Conservation (phyloP, 371 early-diverging fungal species). For the Fennellomyces sp. region DNA sequence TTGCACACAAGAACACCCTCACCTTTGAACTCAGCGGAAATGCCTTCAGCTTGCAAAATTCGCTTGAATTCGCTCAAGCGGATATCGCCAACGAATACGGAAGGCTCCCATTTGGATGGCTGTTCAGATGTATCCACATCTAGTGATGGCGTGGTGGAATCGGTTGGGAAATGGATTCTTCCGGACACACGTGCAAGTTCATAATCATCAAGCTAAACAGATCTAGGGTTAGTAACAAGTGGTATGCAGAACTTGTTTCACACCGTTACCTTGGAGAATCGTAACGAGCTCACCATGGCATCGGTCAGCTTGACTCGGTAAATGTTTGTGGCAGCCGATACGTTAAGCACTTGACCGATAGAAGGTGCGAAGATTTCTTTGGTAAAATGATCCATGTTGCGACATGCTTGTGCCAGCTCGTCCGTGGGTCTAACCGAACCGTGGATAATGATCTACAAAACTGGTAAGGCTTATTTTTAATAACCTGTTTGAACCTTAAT, state of each 20-base stretch:
- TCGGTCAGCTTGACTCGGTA: conserved; percentile 84
- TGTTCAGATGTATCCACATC: conserved; percentile 65
- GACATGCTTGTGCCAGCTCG: conserved; percentile 61
- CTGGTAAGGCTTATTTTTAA: too few species aligned
- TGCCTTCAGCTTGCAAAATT: conserved; percentile 73
- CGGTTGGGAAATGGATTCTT: conserved; percentile 66
- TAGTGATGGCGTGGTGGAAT: conserved; percentile 76
- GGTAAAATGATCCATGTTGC: conserved; percentile 65
- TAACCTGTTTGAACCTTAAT: too few species aligned
- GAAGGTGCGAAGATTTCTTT: conserved; percentile 84
- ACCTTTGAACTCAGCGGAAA: conserved; percentile 79
- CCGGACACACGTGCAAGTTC: conserved; percentile 78
- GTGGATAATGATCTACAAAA: conserved; percentile 77
- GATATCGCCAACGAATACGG: conserved; percentile 87
- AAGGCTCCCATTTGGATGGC: conserved; percentile 50
- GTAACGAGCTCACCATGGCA: conserved; percentile 80
- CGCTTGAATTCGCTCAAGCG: conserved; percentile 81
- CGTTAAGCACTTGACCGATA: conserved; percentile 82
- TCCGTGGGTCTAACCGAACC: conserved; percentile 73
- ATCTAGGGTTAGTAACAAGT: not conserved
- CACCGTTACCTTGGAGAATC: conserved; percentile 74
- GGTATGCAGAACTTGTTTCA: not conserved
- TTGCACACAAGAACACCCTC: conserved; percentile 89
- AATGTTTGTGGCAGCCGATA: conserved; percentile 86
- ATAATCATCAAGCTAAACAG: conserved; percentile 68